phyloP scores from a whole-genome alignment of 2,329 filamentous ascomycete genomes.

The Fusarium lyarnte region DNA sequence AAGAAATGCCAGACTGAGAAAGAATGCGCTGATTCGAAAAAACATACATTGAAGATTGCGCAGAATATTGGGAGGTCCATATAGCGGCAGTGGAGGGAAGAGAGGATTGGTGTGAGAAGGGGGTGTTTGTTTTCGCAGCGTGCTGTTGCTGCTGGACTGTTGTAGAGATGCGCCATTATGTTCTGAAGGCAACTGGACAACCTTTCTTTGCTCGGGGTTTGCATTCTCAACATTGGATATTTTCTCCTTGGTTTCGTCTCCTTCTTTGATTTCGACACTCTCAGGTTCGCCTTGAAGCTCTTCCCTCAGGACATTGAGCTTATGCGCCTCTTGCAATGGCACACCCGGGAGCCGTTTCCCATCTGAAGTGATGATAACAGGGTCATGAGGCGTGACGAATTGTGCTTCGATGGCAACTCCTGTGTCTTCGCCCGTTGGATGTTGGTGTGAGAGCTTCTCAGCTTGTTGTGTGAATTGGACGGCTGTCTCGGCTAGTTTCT shows the following conservation, averaged over 20 bases:
- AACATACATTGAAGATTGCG: conserved; percentile 71
- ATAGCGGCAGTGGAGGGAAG: conserved; percentile 85
- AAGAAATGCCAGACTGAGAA: conserved; percentile 82
- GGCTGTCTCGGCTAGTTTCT: conserved; percentile 52
- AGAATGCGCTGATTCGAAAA: conserved; percentile 75
- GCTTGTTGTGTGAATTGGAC: conserved; percentile 70
- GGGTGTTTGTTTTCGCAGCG: conserved; percentile 61
- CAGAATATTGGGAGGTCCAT: conserved; percentile 76
- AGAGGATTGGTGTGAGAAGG: conserved; percentile 79
- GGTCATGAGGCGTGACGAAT: conserved; percentile 75
- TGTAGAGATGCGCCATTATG: conserved; percentile 51
- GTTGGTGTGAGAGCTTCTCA: conserved; percentile 61
- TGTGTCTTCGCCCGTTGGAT: conserved; percentile 42
- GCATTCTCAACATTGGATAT: conserved; percentile 46
- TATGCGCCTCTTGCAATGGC: conserved; percentile 74
- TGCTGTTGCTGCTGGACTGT: conserved; percentile 58
- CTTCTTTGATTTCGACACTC: conserved; percentile 40
- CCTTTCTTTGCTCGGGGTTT: conserved; percentile 37
- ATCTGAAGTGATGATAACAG: conserved; percentile 74
- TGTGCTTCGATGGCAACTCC: conserved; percentile 68
- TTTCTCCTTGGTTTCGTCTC: conserved; percentile 40
- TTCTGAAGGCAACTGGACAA: conserved; percentile 40
- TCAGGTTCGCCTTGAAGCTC: conserved; percentile 50
- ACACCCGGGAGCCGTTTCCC: conserved; percentile 74
- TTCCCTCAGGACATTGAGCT: conserved; percentile 71